Base-by-base conservation (phyloP, 2,329 filamentous ascomycete species). In the Cercospora janseana region DNA sequence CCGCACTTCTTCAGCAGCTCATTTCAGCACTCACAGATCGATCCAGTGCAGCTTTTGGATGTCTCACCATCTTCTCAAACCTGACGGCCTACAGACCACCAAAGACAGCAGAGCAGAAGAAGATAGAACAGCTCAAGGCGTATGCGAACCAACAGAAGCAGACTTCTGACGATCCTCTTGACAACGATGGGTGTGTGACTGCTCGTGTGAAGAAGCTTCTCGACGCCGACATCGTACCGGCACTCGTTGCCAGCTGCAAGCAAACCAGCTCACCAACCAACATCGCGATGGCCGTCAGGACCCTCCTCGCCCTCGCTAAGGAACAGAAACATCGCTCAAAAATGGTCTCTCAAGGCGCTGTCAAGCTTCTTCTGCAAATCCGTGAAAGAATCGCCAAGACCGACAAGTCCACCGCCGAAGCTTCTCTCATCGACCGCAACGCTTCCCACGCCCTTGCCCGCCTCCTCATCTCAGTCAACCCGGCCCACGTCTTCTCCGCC, bases 321-420 rank as follows among this genome's bases (percentile, higher is more conserved):
- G 84, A 83, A n/a, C 76, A 83, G 29, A 82, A 82, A 48, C 77
- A 89, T 49, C 83, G 93, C 8, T 87, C 89, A 0, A 78, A 81
- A 41, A 82, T 98, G 57, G 88, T 90, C 3, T 93, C 97, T 65
- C 91, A 97, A 75, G 93, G 93, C n/a, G 89, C 88, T 2, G 81
- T 96, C 13, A 93, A 87, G 61, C 79, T 96, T 1, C 78, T 97
- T 16, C 79, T 97, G 20, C 80, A 85, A 10, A 79, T 85, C 47
- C 83, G 83, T 78, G 75, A 78, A 9, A 74, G 75, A n/a, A 75
- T 88, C 3, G 75, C 80, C 1, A 75, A 80, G 23, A 72, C 75
- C 1, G 67, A 67, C 24, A 69, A 69, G 40, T 70, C 57, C 8
- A 61, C 54, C 12, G 47, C 56, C 9, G 59, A 63, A 34, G 61